Base-by-base conservation (phyloP, 495 filamentous ascomycete genomes). In the Chaetomidium leptoderma region DNA sequence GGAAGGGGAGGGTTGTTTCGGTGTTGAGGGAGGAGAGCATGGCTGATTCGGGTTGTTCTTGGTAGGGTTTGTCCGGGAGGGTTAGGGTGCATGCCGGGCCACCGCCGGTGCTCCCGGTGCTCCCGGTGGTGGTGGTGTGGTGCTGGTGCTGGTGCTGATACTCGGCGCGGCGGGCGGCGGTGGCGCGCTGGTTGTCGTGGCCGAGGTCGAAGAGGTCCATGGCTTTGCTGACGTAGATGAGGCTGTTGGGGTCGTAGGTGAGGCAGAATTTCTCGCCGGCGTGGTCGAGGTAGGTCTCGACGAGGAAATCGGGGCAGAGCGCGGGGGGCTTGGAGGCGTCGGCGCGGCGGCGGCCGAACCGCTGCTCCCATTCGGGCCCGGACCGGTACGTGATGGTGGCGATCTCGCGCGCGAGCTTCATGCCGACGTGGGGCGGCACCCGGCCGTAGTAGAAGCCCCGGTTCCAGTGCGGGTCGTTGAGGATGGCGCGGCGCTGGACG, bases 181-280 rank as follows among this genome's bases (percentile, higher is more conserved):
- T 69, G 6, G 69, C 72, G 24, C 65, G 63, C 66, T 88, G 88
- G 57, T 86, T 85, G 16, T 79, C 76, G 36, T 74, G 72, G 33
- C 93, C 92, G 0, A 99, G 81, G 67, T 99, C 93, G 69, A 99
- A 99, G 13, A 97, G 79, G 65, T 97, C 93, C 93, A 99, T 99
- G 13, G 95, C 95, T 72, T 99, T 99, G 63, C 90, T 95, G 30
- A 97, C 87, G 69, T 99, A 99, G 29, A 99, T 79, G 10, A 97
- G 78, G 68, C 91, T 96, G 74, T 99, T 99, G 19, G 93, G 83
- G 65, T 99, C 93, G 69, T 97, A 97, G 57, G 93, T 91, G n/a
- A 99, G 79, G 70, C 91, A 97, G 72, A 95, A 99, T 70, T 99
- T 99, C 77, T 99, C 93, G 42, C 93, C 93, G 2, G 93, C 95